These are phyloP conservation scores for Lathyrus sativus DNA, from an alignment of 306 rosid genomes.

Conservation along the genomic window DNA sequence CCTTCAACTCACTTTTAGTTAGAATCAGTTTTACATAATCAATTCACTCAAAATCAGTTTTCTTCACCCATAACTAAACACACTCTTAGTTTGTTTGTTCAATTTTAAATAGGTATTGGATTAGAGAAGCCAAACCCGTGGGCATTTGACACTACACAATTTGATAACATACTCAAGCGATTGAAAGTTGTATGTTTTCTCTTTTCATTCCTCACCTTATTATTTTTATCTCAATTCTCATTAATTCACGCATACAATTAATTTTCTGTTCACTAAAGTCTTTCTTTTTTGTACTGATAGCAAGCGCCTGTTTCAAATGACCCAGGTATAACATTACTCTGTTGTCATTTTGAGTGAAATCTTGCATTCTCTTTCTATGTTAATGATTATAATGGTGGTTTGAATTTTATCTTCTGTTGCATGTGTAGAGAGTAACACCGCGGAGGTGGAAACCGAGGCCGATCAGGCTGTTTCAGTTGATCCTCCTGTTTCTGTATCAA, in stretches of 20 bases:
- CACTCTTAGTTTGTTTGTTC: not conserved
- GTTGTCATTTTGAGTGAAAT: slow-evolving; percentile 17
- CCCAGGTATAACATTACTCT: slow-evolving; percentile 46
- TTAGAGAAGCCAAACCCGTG: slow-evolving; percentile 85
- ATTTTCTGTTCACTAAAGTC: not conserved
- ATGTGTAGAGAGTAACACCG: slow-evolving; percentile 38
- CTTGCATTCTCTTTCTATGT: not conserved
- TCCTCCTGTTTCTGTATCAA: slow-evolving; percentile 45
- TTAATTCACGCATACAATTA: not conserved
- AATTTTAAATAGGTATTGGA: slow-evolving; percentile 63
- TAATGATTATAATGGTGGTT: slow-evolving; percentile 28
- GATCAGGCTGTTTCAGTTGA: slow-evolving; percentile 38
- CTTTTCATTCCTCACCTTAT: not conserved
- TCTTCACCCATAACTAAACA: too few relatives aligned
- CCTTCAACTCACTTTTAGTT: too few relatives aligned
- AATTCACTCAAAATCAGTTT: too few relatives aligned
- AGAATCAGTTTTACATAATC: too few relatives aligned
- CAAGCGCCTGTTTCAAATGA: slow-evolving; percentile 63
- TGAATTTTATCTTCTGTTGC: slow-evolving; percentile 20
- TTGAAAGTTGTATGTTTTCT: slow-evolving; percentile 77
- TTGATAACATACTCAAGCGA: slow-evolving; percentile 86
- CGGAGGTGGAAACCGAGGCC: slow-evolving; percentile 47
- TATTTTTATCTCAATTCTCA: not conserved
- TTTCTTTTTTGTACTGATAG: slow-evolving; percentile 42
- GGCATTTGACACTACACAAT: slow-evolving; percentile 93